Evolutionary conservation across 495 filamentous ascomycete genomes (phyloP).

Genomic region (Penicillium pancosmium): DNA sequence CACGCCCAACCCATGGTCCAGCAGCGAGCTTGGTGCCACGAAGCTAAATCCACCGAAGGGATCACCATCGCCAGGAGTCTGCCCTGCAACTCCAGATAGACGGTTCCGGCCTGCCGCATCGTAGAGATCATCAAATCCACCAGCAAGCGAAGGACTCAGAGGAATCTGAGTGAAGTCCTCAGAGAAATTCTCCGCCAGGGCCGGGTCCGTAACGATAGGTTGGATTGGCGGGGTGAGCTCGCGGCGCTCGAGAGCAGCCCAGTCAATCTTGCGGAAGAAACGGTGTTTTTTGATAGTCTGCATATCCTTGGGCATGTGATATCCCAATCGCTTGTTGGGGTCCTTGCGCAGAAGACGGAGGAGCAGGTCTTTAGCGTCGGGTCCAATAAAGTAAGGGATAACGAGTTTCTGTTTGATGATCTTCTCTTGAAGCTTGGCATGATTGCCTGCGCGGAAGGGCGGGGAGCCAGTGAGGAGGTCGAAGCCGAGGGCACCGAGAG

Average conservation of each 20-base stretch:
- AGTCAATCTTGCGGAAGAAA: constrained; percentile 96
- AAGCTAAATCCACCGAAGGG: constrained; percentile 96
- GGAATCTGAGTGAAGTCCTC: constrained; percentile 82
- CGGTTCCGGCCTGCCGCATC: constrained; percentile 14
- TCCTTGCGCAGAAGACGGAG: constrained; percentile 89
- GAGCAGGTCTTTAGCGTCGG: constrained; percentile 91
- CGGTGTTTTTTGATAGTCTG: constrained; percentile 86
- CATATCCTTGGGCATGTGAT: constrained; percentile 85
- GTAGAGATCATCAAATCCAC: constrained; percentile 39
- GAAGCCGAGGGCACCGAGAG: constrained; percentile 86
- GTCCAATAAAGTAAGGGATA: constrained; percentile 83
- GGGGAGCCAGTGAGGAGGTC: constrained; percentile 89
- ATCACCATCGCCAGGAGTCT: constrained; percentile 55
- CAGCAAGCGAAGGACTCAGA: constrained; percentile 68
- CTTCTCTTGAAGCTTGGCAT: constrained; percentile 88
- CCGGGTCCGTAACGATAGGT: constrained; percentile 91
- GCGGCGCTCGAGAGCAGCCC: constrained; percentile 75
- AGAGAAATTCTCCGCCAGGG: constrained; percentile 93
- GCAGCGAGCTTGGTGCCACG: constrained; percentile 83
- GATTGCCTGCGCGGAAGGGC: constrained; percentile 87
- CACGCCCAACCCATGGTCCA: constrained; percentile 58
- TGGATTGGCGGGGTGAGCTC: constrained; percentile 85
- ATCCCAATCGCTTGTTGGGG: constrained; percentile 82
- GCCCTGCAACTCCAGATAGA: constrained; percentile 23
- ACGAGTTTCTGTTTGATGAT: constrained; percentile 88